These are phyloP conservation scores for Picea glauca DNA, from an alignment of 75 land plant genomes.

Conservation along the genomic window DNA sequence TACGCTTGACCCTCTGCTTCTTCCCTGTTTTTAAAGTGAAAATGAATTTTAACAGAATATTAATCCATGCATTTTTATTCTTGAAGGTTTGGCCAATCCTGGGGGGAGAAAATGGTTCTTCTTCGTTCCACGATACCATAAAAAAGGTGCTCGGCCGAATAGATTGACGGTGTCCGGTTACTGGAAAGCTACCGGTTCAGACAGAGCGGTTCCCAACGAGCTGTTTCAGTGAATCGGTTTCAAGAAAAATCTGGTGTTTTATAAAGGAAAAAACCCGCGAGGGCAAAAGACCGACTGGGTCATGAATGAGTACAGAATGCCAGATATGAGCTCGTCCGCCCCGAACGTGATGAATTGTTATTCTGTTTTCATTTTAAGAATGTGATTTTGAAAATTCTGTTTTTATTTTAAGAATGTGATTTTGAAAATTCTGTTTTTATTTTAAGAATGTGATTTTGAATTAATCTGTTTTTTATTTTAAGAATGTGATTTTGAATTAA, in stretches of 20 bases:
- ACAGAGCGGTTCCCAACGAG: slow-evolving; percentile 24
- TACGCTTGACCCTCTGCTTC: no score
- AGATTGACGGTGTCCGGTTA: slow-evolving; percentile 28
- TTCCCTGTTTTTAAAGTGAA: no score
- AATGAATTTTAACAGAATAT: no score
- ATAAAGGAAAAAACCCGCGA: slow-evolving; percentile 35
- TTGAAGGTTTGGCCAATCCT: neutral
- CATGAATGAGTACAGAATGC: slow-evolving; percentile 47
- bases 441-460: no score
- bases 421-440: no score
- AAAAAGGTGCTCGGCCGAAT: slow-evolving; percentile 26
- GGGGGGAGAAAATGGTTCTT: slow-evolving; percentile 18
- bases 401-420: no score
- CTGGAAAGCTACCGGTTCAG: slow-evolving; percentile 50
- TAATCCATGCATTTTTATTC: neutral
- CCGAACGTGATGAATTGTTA: neutral
- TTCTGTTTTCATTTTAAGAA: no score
- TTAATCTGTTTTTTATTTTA: no score
- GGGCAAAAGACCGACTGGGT: slow-evolving; percentile 47
- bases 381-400: no score
- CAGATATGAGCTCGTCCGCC: neutral
- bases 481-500: no score
- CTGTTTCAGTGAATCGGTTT: slow-evolving; percentile 14
- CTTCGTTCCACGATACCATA: slow-evolving; percentile 8
- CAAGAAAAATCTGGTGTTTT: slow-evolving; percentile 45